A percentile compares a stretch with the other conserved stretches of the same genome.
These are phyloP conservation scores for Magnaporthales sp. DNA, from an alignment of 2,329 filamentous ascomycete genomes.

Conservation along the genomic window DNA sequence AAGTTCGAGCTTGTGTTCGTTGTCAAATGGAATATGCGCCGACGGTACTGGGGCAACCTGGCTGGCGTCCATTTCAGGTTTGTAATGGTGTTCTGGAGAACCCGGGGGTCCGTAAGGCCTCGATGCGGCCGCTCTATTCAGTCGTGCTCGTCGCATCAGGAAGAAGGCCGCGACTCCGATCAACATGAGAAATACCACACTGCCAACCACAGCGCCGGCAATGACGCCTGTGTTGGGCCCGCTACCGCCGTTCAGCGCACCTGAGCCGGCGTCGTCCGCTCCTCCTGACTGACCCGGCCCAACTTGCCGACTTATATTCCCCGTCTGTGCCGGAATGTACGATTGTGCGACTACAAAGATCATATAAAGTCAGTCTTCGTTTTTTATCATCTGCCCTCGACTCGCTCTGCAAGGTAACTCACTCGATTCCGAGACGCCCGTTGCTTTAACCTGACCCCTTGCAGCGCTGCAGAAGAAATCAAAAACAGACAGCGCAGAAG, in stretches of 20 bases:
- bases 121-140: conserved; percentile 15
- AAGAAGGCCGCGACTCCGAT: conserved; percentile 28
- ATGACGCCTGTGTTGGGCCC: conserved; percentile 24
- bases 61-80: conserved; percentile 21
- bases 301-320: conserved; percentile 6
- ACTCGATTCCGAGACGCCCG: conserved; percentile 30
- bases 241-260: background rate
- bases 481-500: conserved; percentile 35
- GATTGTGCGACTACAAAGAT: conserved; percentile 7
- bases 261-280: background rate
- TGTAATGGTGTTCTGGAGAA: conserved; percentile 12
- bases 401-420: background rate
- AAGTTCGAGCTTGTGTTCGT: conserved; percentile 14
- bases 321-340: conserved; percentile 8
- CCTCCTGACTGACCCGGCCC: conserved; percentile 1
- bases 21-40: conserved; percentile 19
- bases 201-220: conserved; percentile 23
- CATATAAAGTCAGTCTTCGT: background rate
- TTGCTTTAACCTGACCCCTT: conserved; percentile 27
- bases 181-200: conserved; percentile 20
- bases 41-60: conserved; percentile 13
- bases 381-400: background rate
- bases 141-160: conserved; percentile 18
- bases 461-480: conserved; percentile 42
- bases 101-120: conserved; percentile 1